Conservation (phyloP, 352 stramenopile species). For the Achlya hypogyna region DNA sequence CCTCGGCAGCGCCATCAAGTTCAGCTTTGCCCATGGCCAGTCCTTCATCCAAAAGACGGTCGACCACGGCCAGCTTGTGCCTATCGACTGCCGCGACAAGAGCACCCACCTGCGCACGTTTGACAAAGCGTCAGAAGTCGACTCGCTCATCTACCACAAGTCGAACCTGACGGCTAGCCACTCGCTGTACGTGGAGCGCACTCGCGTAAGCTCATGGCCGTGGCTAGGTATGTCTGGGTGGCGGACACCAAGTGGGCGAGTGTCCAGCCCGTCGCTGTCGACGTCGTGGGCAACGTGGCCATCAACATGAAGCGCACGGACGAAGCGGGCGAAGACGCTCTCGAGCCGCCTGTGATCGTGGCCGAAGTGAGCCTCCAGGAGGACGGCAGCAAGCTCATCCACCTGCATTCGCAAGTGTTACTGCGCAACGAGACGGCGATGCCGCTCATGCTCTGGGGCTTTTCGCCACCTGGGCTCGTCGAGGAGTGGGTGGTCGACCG, state of each 20-base stretch:
- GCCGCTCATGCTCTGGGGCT: conserved; percentile 82
- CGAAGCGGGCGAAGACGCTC: conserved; percentile 33
- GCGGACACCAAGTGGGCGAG: conserved; percentile 82
- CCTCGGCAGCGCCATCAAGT: conserved; percentile 71
- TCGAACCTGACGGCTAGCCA: conserved; percentile 77
- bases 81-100: conserved; percentile 50
- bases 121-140: conserved; percentile 52
- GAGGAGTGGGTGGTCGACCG: conserved; percentile 80
- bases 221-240: conserved; percentile 10
- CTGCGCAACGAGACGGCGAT: conserved; percentile 81
- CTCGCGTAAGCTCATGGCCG: not conserved
- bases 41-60: conserved; percentile 15
- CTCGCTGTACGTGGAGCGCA: conserved; percentile 68
- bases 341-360: conserved; percentile 61
- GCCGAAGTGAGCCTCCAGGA: conserved; percentile 82
- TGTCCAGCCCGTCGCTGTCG: conserved; percentile 74
- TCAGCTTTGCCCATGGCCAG: conserved; percentile 75
- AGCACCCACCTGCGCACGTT: conserved; percentile 70
- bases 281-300: conserved; percentile 80
- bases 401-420: conserved; percentile 78
- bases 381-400: conserved; percentile 83
- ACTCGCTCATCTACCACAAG: conserved; percentile 29
- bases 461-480: conserved; percentile 66
- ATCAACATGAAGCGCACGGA: conserved; percentile 50
- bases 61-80: conserved; percentile 28